A percentile compares a stretch with the other conserved stretches of the same genome.
Evolutionary conservation across 345 rosid species (phyloP).

Genomic region (Barbarea vulgaris): DNA sequence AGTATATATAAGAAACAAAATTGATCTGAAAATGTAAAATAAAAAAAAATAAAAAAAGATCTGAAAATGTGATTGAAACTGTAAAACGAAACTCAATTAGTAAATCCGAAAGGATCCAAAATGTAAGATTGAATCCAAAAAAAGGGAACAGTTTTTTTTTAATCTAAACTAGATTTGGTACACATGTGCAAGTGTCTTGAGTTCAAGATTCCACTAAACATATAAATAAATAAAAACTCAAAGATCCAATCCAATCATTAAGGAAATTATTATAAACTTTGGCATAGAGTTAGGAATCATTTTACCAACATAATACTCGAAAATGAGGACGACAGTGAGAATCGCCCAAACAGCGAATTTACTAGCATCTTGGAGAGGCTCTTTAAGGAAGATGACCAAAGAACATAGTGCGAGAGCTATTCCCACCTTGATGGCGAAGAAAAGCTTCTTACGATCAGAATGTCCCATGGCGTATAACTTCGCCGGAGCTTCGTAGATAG

Average conservation of each 20-base stretch:
- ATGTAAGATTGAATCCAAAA: not conserved
- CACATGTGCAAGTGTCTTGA: not conserved
- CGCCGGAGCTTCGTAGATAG: slow-evolving; percentile 16
- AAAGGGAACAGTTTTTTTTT: not conserved
- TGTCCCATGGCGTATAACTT: slow-evolving; percentile 65
- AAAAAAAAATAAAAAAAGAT: not conserved
- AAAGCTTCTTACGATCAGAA: slow-evolving; percentile 60
- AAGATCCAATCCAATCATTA: not conserved
- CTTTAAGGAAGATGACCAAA: slow-evolving; percentile 58
- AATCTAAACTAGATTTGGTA: not conserved
- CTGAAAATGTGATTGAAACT: not conserved
- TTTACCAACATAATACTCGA: slow-evolving; percentile 78
- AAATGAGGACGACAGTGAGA: slow-evolving; percentile 78
- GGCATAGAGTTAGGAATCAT: not conserved
- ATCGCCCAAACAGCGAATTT: slow-evolving; percentile 79
- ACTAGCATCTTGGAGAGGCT: slow-evolving; percentile 45
- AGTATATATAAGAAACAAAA: too few relatives aligned
- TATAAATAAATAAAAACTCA: not conserved
- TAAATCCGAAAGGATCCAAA: not conserved
- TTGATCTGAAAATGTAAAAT: not conserved
- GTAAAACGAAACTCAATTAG: not conserved
- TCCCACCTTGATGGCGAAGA: slow-evolving; percentile 71
- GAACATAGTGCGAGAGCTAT: slow-evolving; percentile 55
- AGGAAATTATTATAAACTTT: not conserved
- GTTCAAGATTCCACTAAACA: slow-evolving; percentile 7